Evolutionary conservation across 1,284 basidiomycete genomes (phyloP), one percentile per base, ranked within the genome.

Genomic region (Xerocomus amazonicus): DNA sequence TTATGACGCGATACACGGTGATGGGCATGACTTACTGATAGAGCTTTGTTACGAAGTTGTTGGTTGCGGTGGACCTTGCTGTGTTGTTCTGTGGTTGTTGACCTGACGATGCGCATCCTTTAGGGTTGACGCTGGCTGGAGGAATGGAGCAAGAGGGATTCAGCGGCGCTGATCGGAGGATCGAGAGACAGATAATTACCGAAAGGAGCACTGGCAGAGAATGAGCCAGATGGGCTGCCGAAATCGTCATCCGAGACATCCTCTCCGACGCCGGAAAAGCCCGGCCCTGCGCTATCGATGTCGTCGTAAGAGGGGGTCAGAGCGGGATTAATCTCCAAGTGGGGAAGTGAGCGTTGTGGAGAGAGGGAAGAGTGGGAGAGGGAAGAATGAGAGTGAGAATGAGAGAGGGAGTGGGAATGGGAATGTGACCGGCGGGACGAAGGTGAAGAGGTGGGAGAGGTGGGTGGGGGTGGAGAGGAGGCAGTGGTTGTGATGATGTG

Each of bases 11-110:
- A 35, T 14, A 19, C n/a, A 35, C 41, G 42, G 47, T 50, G 53
- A 29, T 2, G 9, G 45, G 42, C n/a, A 43, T 39, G n/a, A 53
- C 86, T 63, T 58, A 88, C 87, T 88, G 84, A 68, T 88, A 90
- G 27, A 90, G 73, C 73, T 90, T 90, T 12, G 84, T 84, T 40
- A 90, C 87, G 63, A 90, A 90, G 61, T 90, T 90, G 61, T 90
- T 90, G 34, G 84, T 84, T 16, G 79, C 81, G 59, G 81, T 72
- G 14, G 84, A 78, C 61, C 87, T 88, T 45, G 80, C 77, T 16
- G 84, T 71, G 43, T 79, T 62, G 54, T 74, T 78, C 67, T 84
- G 59, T 0, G 38, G 50, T 31, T 57, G 57, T 42, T 67, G 60
- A 9, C 42, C 35, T n/a, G n/a, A n/a, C 1, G 56, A 53, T 3